phyloP scores from a whole-genome alignment of 176 grass and related monocot genomes.

The Poa pratensis region DNA sequence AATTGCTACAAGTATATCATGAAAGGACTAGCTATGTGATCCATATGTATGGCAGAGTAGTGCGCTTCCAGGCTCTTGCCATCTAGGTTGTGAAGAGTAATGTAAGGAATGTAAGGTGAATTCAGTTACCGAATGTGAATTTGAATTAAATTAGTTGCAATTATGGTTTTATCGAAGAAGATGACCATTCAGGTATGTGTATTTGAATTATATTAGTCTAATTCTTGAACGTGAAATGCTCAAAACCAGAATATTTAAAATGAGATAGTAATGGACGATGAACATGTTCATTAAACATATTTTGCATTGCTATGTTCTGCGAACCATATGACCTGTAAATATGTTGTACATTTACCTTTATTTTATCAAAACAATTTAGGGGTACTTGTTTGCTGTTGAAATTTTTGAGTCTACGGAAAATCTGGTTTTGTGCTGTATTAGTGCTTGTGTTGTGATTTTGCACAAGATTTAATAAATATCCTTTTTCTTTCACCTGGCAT shows the following conservation, averaged over 20 bases:
- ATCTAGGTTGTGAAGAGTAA: constrained; percentile 3
- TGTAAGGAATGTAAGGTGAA: neutral
- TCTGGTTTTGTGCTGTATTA: neutral
- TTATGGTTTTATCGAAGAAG: too few species aligned
- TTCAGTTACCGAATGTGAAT: neutral
- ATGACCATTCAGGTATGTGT: too few species aligned
- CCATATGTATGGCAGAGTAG: neutral
- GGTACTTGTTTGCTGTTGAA: neutral
- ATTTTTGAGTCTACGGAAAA: neutral
- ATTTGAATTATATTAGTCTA: neutral
- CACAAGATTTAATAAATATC: constrained; percentile 14
- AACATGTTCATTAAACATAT: neutral
- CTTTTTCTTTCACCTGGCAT: constrained; percentile 29
- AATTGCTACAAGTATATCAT: neutral
- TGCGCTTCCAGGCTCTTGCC: neutral
- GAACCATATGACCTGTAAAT: neutral
- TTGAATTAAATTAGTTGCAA: neutral
- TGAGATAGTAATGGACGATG: neutral
- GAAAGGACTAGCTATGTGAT: neutral
- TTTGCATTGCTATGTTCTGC: neutral
- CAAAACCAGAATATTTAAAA: neutral
- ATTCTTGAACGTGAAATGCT: neutral
- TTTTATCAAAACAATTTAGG: neutral
- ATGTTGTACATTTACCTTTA: neutral
- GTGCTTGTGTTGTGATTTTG: constrained; percentile 4